Evolutionary conservation across 768 basidiomycete species (phyloP).

Genomic region (Agrocybe chaxingu): DNA sequence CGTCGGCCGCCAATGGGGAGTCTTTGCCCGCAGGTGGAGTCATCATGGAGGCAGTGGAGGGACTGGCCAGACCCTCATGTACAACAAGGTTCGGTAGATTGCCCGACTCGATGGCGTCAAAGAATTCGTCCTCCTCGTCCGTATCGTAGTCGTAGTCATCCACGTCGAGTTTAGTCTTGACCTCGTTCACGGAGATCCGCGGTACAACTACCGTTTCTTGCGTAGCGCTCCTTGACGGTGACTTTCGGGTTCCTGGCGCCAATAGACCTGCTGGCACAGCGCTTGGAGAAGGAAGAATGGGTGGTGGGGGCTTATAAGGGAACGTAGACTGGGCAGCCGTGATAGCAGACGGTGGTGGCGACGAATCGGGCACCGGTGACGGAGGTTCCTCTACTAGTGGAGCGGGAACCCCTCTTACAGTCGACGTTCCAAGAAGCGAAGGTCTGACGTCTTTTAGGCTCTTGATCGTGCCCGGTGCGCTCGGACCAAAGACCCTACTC

Average conservation of each 20-base stretch:
- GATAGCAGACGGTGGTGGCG: not conserved
- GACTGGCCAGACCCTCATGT: constrained; percentile 56
- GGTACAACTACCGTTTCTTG: not conserved
- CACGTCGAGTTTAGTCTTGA: not conserved
- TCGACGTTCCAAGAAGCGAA: constrained; percentile 8
- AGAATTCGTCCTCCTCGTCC: constrained; percentile 94
- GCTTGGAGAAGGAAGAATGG: not conserved
- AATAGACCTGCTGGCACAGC: no score
- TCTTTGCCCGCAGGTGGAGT: not conserved
- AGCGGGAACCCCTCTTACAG: not conserved
- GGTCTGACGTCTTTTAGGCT: constrained; percentile 14
- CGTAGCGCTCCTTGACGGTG: constrained; percentile 7
- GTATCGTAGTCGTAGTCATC: constrained; percentile 38
- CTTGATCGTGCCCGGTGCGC: constrained; percentile 11
- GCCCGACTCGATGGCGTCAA: constrained; percentile 90
- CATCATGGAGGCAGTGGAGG: constrained; percentile 19
- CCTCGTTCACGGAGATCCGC: not conserved
- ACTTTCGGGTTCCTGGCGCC: not conserved
- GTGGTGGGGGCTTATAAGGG: not conserved
- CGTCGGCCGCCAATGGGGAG: not conserved
- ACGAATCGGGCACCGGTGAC: not conserved
- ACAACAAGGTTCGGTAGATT: constrained; percentile 75
- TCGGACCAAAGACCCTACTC: constrained; percentile 50
- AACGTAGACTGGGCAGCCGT: not conserved
- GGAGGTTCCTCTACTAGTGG: not conserved